A percentile compares a stretch with the other conserved stretches of the same genome.
Evolutionary conservation across 768 basidiomycete genomes (phyloP).

Genomic region (Suillus placidus): DNA sequence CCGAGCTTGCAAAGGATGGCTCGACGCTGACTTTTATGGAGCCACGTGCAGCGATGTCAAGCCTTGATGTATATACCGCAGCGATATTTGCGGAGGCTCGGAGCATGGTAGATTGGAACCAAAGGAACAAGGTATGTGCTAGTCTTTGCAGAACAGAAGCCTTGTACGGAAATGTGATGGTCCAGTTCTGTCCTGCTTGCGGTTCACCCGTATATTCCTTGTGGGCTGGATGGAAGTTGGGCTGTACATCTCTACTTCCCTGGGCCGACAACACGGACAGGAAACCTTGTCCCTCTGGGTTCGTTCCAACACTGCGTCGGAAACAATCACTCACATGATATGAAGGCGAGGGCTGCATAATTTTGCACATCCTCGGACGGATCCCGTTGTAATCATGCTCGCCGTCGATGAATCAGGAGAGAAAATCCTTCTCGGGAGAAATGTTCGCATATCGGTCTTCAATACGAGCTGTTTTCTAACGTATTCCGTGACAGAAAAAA

Average conservation of each 20-base stretch:
- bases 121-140: slow-evolving; percentile 70
- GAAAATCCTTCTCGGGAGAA: slow-evolving; percentile 84
- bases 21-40: slow-evolving; percentile 61
- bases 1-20: slow-evolving; percentile 41
- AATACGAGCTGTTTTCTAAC: background rate
- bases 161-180: slow-evolving; percentile 2
- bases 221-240: slow-evolving; percentile 97
- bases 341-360: slow-evolving; percentile 84
- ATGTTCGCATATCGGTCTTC: slow-evolving; percentile 48
- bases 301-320: slow-evolving; percentile 29
- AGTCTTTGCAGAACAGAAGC: background rate
- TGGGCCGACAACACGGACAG: slow-evolving; percentile 67
- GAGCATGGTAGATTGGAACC: slow-evolving; percentile 92
- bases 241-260: slow-evolving; percentile 74
- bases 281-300: slow-evolving; percentile 76
- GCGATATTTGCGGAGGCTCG: slow-evolving; percentile 78
- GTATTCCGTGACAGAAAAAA: slow-evolving; percentile 47
- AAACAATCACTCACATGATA: slow-evolving; percentile 18
- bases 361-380: slow-evolving; percentile 79
- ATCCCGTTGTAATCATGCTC: slow-evolving; percentile 91
- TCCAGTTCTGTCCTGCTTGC: slow-evolving; percentile 89
- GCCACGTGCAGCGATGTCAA: slow-evolving; percentile 56
- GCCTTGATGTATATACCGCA: slow-evolving; percentile 65
- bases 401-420: slow-evolving; percentile 80
- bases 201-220: slow-evolving; percentile 79